Evolutionary conservation across 345 rosid genomes (phyloP).

Genomic region (Gossypium herbaceum): DNA sequence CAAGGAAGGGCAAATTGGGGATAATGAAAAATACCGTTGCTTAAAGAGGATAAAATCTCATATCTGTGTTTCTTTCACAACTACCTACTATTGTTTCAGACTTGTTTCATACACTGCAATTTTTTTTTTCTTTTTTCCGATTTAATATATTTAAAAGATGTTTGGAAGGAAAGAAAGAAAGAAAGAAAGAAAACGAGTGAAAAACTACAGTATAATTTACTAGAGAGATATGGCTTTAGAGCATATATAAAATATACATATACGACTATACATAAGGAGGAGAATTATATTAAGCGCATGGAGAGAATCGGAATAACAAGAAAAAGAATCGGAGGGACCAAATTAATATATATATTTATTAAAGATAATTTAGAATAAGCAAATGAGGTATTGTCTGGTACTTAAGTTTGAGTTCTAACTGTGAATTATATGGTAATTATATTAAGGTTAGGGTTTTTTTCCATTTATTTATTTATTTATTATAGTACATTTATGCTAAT

Average conservation of each 20-base stretch:
- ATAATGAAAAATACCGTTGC: constrained; percentile 33
- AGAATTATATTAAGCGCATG: background rate
- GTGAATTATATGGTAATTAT: no score
- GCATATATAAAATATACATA: background rate
- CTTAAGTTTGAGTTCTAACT: no score
- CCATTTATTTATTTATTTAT: no score
- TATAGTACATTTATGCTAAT: no score
- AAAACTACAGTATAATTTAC: background rate
- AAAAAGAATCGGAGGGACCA: background rate
- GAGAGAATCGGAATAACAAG: background rate
- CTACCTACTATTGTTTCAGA: background rate
- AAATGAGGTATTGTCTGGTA: no score
- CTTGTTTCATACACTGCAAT: background rate
- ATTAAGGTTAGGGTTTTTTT: no score
- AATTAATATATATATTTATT: no score
- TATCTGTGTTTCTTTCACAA: background rate
- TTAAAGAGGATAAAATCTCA: background rate
- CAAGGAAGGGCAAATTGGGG: constrained; percentile 27
- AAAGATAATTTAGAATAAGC: no score
- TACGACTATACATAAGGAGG: background rate
- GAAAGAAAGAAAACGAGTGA: background rate
- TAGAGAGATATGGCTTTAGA: background rate
- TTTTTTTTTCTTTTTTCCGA: background rate
- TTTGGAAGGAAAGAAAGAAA: no score
- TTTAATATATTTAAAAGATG: no score